Base-by-base conservation (phyloP, 1,284 basidiomycete species). In the Neolentinus lepideus region DNA sequence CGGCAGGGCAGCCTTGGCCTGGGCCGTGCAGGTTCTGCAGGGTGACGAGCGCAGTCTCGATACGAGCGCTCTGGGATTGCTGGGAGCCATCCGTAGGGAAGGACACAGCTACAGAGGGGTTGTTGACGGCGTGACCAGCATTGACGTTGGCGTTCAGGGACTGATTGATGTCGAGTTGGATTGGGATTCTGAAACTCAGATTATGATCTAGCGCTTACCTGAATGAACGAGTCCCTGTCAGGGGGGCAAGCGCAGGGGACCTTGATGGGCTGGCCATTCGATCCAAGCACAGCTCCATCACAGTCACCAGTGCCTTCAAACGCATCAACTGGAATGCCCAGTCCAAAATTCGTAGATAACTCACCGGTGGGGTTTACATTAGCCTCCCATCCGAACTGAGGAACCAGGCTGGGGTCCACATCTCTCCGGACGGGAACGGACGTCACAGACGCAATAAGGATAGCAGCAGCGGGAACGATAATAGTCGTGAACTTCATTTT, bases 241-340 rank as follows among this genome's bases (percentile, higher is more conserved):
- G 83, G 84, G 31, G 84, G 85, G 68, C 85, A 88, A 26, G 70
- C 62, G 64, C 83, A 86, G 10, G 84, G 84, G 47, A 87, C 74
- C 62, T 76, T 75, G 62, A 84, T 74, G 6, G 75, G 72, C 51
- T 75, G 66, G 1, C 80, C 81, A 57, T 77, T 73, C 22, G 76
- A 60, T 16, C 77, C 76, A 53, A 78, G 77, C n/a, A 78, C 69
- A 2, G 69, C 73, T 11, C 82, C 83, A 61, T 84, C 80, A 59
- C 83, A 85, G 59, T 84, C 77, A 47, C 75, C 75, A 14, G 67
- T 69, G 14, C 71, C 72, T 57, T 31, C 19, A 21, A 9, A 52
- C 29, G 36, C 43, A 12, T 50, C 51, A 43, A 56, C 48, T 16
- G 50, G 53, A 27, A 45, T 52, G 14, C 52, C 43, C 29, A 56